Conservation (phyloP, 257 asterid genomes). For the Nicotiana sylvestris region DNA sequence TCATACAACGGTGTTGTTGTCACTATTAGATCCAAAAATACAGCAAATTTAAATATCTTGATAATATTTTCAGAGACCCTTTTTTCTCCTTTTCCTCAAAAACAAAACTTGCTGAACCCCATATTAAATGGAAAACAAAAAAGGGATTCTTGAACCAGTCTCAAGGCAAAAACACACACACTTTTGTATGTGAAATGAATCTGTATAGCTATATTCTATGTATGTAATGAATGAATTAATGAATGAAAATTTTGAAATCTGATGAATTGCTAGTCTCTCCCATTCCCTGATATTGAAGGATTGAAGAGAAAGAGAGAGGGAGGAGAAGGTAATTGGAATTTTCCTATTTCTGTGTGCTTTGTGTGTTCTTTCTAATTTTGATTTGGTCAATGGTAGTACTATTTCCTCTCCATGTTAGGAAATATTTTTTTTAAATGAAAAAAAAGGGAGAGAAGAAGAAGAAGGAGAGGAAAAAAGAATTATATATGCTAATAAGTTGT, state of each 20-base stretch:
- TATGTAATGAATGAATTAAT: neutral
- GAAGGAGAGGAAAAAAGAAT: no score
- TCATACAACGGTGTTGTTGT: neutral
- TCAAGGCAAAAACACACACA: neutral
- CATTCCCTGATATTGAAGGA: conserved; percentile 24
- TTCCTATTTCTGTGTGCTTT: neutral
- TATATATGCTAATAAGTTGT: no score
- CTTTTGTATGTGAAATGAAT: neutral
- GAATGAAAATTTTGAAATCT: neutral
- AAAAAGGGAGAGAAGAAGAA: no score
- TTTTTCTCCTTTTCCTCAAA: conserved; percentile 1
- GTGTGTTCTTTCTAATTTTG: conserved; percentile 2
- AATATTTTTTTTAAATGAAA: neutral
- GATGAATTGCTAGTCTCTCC: conserved; percentile 23
- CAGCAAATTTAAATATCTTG: neutral
- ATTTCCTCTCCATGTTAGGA: conserved; percentile 4
- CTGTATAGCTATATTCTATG: neutral
- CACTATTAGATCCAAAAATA: conserved; percentile 14
- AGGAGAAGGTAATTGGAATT: neutral
- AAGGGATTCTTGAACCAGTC: neutral
- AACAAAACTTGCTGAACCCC: conserved; percentile 10
- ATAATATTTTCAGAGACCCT: neutral
- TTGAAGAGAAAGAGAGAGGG: conserved; percentile 19
- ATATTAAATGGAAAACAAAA: neutral
- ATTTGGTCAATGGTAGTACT: neutral